These are phyloP conservation scores for Colletotrichum tofieldiae DNA, from an alignment of 2,329 filamentous ascomycete species.

Conservation along the genomic window DNA sequence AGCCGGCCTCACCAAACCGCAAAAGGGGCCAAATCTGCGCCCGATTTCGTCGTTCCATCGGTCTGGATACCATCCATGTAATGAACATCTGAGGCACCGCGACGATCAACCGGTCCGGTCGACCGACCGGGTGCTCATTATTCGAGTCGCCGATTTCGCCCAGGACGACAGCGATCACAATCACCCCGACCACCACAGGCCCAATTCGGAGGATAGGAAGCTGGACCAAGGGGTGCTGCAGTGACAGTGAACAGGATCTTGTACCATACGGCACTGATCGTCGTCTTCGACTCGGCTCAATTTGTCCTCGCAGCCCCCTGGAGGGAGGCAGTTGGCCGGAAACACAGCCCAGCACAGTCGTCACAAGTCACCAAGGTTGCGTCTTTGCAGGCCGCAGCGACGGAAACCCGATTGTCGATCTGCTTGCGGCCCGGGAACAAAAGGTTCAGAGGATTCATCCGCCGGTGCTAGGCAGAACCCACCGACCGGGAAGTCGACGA, in stretches of 20 bases:
- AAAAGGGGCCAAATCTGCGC: not conserved
- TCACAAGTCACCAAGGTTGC: constrained; percentile 16
- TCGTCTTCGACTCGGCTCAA: not conserved
- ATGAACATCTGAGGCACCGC: not conserved
- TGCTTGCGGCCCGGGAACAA: not conserved
- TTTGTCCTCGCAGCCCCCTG: not conserved
- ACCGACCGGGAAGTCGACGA: constrained; percentile 22
- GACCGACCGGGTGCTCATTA: constrained; percentile 4
- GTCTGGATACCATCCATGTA: not conserved
- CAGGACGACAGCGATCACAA: constrained; percentile 36
- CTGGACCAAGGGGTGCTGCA: not conserved
- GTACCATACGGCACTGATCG: not conserved
- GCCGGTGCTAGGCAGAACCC: constrained; percentile 23
- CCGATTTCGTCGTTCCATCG: not conserved
- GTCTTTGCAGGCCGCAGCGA: not conserved
- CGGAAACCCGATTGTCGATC: constrained; percentile 14
- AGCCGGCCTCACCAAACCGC: no score
- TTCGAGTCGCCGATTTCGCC: constrained; percentile 1
- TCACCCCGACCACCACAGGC: constrained; percentile 1
- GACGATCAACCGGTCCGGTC: constrained; percentile 7
- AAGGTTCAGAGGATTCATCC: constrained; percentile 11
- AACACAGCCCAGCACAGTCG: not conserved
- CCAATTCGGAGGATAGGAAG: not conserved
- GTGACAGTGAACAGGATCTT: not conserved
- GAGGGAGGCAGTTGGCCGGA: not conserved